Conservation (phyloP, 192 early-diverging fungal genomes). For the Backusella tuberculispora region DNA sequence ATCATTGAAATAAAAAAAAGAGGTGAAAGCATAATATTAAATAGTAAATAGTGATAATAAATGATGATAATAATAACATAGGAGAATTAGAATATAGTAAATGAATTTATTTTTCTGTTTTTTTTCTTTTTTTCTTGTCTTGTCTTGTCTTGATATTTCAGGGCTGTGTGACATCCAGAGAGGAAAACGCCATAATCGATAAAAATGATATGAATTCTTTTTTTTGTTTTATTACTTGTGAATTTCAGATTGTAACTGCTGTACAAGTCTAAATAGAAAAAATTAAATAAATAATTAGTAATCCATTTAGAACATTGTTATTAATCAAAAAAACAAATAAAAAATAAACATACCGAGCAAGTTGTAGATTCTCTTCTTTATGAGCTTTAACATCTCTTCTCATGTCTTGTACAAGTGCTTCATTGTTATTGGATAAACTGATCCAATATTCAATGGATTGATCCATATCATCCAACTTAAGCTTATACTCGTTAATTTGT, state of each 20-base stretch:
- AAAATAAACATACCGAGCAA: not conserved
- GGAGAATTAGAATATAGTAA: too few species aligned
- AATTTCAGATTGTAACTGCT: conserved; percentile 24
- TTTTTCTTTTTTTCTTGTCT: not conserved
- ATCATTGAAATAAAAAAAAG: too few species aligned
- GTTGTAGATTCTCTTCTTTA: conserved; percentile 21
- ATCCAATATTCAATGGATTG: conserved; percentile 19
- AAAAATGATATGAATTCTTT: not conserved
- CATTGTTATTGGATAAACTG: conserved; percentile 9
- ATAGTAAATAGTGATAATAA: too few species aligned
- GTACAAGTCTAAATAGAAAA: not conserved
- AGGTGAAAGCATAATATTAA: too few species aligned
- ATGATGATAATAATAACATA: too few species aligned
- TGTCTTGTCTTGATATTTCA: too few species aligned
- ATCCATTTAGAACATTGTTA: not conserved
- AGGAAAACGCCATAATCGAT: not conserved
- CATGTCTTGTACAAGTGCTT: conserved; percentile 18
- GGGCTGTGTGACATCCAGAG: not conserved
- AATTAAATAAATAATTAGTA: not conserved
- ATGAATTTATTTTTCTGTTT: not conserved
- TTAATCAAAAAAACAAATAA: not conserved
- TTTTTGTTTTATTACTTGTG: conserved; percentile 14
- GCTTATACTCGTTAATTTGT: conserved; percentile 10
- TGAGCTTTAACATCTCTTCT: conserved; percentile 16
- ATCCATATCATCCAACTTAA: not conserved